Evolutionary conservation across 352 stramenopile species (phyloP), one percentile per base, ranked within the genome.

Genomic region (Globisporangium lucens): DNA sequence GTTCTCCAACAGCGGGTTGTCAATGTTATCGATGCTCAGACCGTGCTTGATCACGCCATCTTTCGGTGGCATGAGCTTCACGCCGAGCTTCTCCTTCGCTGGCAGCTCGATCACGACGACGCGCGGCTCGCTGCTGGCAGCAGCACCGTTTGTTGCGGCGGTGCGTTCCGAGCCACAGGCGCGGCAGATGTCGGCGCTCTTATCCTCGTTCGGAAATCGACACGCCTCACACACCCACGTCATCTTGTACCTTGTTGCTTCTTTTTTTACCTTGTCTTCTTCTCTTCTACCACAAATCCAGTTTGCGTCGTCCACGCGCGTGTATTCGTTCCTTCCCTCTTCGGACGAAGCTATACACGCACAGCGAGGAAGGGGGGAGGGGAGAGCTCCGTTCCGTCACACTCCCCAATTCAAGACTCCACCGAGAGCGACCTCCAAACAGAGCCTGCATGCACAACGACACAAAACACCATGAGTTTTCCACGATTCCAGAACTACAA

Each of bases 11-110:
- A 93, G 65, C 12, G 85, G 87, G 56, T 95, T 95, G 73, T 95
- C 89, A 41, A 95, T 92, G 66, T 92, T 95, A 63, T 95, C 87
- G 56, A 95, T 94, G 55, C 80, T 82, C 17, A 95, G 58, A n/a
- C 87, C 87, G 72, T 92, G 85, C 49, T 85, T 66, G 61, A 95
- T 94, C 55, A 95, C 87, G 56, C 85, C 87, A 55, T 86, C 75
- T 65, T 91, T 93, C 15, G 85, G 87, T 20, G 87, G 85, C 85
- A 90, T 91, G 63, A 93, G 85, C 73, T 93, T 93, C 47, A 95
- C 87, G 49, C 85, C 87, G 33, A 95, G 83, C 67, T 93, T 95
- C 63, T 93, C 83, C 73, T 95, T 95, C 27, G 87, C 77, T 10
- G 85, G 87, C 35, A 95, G 69, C 63, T 93, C 87, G 51, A 95